Percentiles rank a stretch among this genome's conserved stretches.
Evolutionary conservation across 768 basidiomycete genomes (phyloP).

Genomic region (Cyclocybe aegerita): DNA sequence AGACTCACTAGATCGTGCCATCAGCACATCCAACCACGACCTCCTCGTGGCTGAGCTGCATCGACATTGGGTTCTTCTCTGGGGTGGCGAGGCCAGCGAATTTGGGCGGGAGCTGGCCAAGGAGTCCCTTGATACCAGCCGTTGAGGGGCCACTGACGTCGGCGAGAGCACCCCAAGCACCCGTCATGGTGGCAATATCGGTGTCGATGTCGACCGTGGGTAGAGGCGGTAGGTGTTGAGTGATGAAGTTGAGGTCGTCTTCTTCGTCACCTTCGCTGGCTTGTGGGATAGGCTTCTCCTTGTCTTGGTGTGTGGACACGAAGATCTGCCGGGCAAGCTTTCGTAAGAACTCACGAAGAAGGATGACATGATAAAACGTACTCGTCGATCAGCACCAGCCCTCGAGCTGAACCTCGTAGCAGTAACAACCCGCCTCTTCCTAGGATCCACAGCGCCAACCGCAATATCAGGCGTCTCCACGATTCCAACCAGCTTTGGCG

Average conservation of each 20-base stretch:
- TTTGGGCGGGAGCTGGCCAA: slow-evolving; percentile 62
- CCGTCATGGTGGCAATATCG: slow-evolving; percentile 63
- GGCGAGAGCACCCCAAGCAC: slow-evolving; percentile 76
- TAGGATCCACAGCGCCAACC: slow-evolving; percentile 85
- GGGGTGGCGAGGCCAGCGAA: slow-evolving; percentile 81
- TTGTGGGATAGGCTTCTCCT: slow-evolving; percentile 25
- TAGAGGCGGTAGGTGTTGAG: slow-evolving; percentile 17
- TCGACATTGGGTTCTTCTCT: slow-evolving; percentile 93
- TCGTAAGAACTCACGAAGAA: background rate
- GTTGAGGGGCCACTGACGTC: slow-evolving; percentile 23
- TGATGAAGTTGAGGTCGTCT: slow-evolving; percentile 28
- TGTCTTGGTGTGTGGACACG: slow-evolving; percentile 79
- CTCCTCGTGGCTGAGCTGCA: slow-evolving; percentile 89
- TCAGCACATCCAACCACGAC: slow-evolving; percentile 91
- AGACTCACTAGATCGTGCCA: slow-evolving; percentile 84
- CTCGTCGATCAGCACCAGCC: slow-evolving; percentile 78
- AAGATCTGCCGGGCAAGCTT: slow-evolving; percentile 53
- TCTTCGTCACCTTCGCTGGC: slow-evolving; percentile 25
- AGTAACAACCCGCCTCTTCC: slow-evolving; percentile 81
- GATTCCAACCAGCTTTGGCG: slow-evolving; percentile 80
- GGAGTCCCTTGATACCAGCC: slow-evolving; percentile 52
- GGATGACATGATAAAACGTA: slow-evolving; percentile 32
- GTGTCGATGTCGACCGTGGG: slow-evolving; percentile 60
- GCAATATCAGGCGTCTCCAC: slow-evolving; percentile 88
- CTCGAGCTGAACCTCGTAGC: slow-evolving; percentile 87